Base-by-base conservation (phyloP, 768 basidiomycete genomes). In the Mycena latifolia region DNA sequence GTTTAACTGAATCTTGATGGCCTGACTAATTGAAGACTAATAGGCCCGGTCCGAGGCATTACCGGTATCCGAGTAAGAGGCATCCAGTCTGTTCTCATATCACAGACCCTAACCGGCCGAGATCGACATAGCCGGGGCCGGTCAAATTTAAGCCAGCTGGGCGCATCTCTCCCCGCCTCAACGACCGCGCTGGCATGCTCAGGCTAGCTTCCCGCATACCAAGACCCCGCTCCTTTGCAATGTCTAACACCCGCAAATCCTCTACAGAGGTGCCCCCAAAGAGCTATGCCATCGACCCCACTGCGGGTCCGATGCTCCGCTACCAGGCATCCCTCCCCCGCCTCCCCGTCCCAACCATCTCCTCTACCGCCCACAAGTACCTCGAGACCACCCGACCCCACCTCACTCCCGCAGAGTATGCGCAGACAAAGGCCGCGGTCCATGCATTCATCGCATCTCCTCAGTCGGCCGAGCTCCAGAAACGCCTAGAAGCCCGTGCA, bases 361-460 rank as follows among this genome's bases (percentile, higher is more conserved):
- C 87, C 11, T 93, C 94, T 2, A 98, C 97, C 0, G 83, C 92
- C 33, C 77, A 87, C 61, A 97, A 97, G 75, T 99, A 99, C 81
- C 89, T 98, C 71, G 92, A 95, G 68, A 87, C 90, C 5, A 89
- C 96, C 22, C 82, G 86, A 46, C 96, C 97, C 0, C 90, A 92
- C 65, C 84, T 96, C 39, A 85, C 92, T 0, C 79, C 88, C 2
- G 80, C 82, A 9, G 89, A 90, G 65, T 92, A 87, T 72, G 75
- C 82, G 17, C 81, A 80, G 39, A 92, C 94, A 17, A 80, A 86
- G 65, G 66, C 80, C 0, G 81, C 83, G 17, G 92, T 94, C 2
- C 79, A 87, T 3, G 79, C 82, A 1, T 99, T 99, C 77, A 79
- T 94, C 22, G 71, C 80, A 12, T 94, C 92, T 0, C 86, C 91